Base-by-base conservation (phyloP, 768 basidiomycete species). In the Rhizopogon vesiculosus region DNA sequence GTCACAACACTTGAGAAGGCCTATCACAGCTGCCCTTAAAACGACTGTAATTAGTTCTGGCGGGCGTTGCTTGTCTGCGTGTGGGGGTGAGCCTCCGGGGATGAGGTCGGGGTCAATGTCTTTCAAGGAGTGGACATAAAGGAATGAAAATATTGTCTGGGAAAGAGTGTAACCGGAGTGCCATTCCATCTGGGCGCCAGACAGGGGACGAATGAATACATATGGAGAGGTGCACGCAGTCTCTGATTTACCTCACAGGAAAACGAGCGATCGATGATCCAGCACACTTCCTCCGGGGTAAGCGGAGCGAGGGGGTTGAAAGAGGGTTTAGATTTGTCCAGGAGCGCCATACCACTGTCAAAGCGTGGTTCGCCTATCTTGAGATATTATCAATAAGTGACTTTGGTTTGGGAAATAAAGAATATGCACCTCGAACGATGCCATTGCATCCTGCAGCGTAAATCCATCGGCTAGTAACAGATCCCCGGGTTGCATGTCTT, bases 311-410 rank as follows among this genome's bases (percentile, higher is more conserved):
- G 70, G 3, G 89, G 84, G 62, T 93, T 74, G 62, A 94, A 94
- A 0, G 74, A 67, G 0, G 78, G 76, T 3, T 68, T 62, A 13
- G 67, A 62, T 39, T 81, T 75, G 25, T 76, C 74, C 55, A 72
- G 70, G 3, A 68, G 57, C 15, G 76, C 74, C 57, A 90, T 74
- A 9, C 94, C 93, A 53, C 85, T 93, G 68, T 97, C 94, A 68
- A 95, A 83, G 10, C 91, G 84, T 22, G 91, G 87, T 69, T 96
- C 92, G 19, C 93, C 89, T 50, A 95, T 91, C 93, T 95, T 69
- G 41, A 57, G 52, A 15, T 33, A 49, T 16, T 16, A 16, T 49
- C 15, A 49, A 19, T 1, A 7, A 8, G 22, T 38, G 22, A 35
- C 3, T 25, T 3, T 5, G 19, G 22, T 15, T 22, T 54, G 0